Evolutionary conservation across 129 eudicot species (phyloP), one percentile per base, ranked within the genome.

Genomic region (Saussurea involucrata): DNA sequence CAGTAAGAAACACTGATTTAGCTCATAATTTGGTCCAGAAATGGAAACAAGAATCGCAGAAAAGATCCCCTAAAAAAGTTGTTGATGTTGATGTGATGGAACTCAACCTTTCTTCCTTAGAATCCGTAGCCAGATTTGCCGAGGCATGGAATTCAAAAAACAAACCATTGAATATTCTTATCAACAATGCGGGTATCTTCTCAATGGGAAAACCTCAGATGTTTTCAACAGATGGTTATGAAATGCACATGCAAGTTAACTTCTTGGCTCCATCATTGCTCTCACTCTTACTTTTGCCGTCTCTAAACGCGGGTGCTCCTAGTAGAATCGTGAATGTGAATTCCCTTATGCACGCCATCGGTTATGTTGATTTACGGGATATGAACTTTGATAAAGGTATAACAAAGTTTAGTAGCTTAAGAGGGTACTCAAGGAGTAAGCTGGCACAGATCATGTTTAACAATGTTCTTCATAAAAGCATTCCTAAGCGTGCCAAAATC

Each of bases 341-440:
- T 36, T 86, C 87, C 7, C 31, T 71, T 6, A 77, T 78, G 89
- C 86, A 86, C 10, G 81, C 76, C 3, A 61, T 83, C 7, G 87
- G 86, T 29, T 64, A 22, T 22, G 85, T 86, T 2, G 83, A 86
- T 73, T 12, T 72, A 10, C 66, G 76, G 13, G 90, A 86, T 58
- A 44, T 86, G 69, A 80, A 83, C 78, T 77, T 86, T 34, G 73
- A 76, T 13, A 28, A 75, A 5, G 60, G 36, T 1, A 69, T 73
- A 8, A 69, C 75, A 8, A 74, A 66, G 1, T 83, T 68, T 29
- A 80, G 82, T 13, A 81, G 85, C 82, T 57, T 78, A 57, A 74
- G 42, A 83, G 87, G 73, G n/a, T 86, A 86, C 79, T 77, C 85
- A 15, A 80, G 87, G 15, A 86, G 90, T 66, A 83, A 86, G 61